Evolutionary conservation across 495 filamentous ascomycete genomes (phyloP), one percentile per base, ranked within the genome.

Genomic region (Cryomyces antarcticus): DNA sequence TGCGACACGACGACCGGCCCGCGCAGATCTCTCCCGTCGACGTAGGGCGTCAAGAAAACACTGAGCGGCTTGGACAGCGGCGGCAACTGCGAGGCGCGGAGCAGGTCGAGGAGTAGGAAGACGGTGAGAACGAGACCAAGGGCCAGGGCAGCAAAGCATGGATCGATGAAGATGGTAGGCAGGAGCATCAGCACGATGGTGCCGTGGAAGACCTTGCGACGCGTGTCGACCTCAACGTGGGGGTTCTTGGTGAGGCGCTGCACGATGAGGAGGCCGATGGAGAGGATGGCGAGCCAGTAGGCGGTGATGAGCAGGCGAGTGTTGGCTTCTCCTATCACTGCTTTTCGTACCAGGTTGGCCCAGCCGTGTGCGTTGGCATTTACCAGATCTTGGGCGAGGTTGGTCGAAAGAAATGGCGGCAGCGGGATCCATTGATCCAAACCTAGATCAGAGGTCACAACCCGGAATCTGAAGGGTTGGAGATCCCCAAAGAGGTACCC

Each of bases 121-220:
- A 86, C 62, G 9, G 76, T 70, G 29, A 96, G 69, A 11, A 82
- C 71, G 28, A 93, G 60, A 0, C 65, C 66, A 37, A 96, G 62
- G 1, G 83, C 81, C 5, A 97, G 68, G 0, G 82, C 72, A 38
- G 75, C 72, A 54, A 85, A 96, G 12, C 73, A 58, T 6, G 89
- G 92, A 57, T 96, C 92, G 47, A 95, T 58, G 53, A 77, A 92
- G 3, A 76, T 77, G 2, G 81, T 72, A 7, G 89, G 84, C 3
- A 95, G 68, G 47, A 99, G 80, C 82, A 99, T 93, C 36, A 75
- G 70, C 31, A 96, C 86, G 74, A 95, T 94, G 75, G 85, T 93
- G 48, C 88, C 89, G 58, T 99, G 89, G 60, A 99, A 99, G 7
- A 99, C 80, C 60, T 99, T 99, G 33, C 89, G 75, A n/a, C 89